Conservation (phyloP, 2,329 filamentous ascomycete genomes). For the Bisporella sp. region DNA sequence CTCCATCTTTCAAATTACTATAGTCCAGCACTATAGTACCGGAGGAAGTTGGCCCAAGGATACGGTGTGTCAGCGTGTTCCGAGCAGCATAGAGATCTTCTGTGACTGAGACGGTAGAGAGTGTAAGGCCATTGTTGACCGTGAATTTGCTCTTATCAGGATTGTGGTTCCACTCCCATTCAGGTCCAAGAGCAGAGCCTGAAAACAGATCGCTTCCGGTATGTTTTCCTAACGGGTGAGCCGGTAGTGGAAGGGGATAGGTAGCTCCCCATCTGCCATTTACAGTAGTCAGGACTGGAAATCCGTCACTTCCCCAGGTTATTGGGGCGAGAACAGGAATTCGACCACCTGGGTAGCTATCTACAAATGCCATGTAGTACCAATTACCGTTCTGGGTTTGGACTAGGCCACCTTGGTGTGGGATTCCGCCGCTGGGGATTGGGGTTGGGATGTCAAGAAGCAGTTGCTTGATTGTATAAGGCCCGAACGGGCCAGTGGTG, state of each 20-base stretch:
- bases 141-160: constrained; percentile 41
- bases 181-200: constrained; percentile 33
- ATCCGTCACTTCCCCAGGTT: constrained; percentile 43
- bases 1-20: constrained; percentile 41
- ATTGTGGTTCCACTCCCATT: constrained; percentile 59
- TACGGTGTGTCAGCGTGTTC: constrained; percentile 41
- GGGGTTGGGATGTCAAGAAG: constrained; percentile 26
- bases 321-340: constrained; percentile 50
- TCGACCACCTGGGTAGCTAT: constrained; percentile 47
- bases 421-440: constrained; percentile 35
- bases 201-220: constrained; percentile 40
- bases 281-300: constrained; percentile 36
- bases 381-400: constrained; percentile 43
- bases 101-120: constrained; percentile 45
- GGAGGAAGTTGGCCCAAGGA: constrained; percentile 36
- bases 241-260: constrained; percentile 33
- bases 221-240: constrained; percentile 20
- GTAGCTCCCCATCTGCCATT: constrained; percentile 41
- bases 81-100: constrained; percentile 40
- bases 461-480: constrained; percentile 40
- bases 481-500: constrained; percentile 38
- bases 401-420: constrained; percentile 50
- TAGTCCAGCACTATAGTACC: constrained; percentile 46
- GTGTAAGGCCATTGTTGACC: constrained; percentile 37
- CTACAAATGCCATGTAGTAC: constrained; percentile 52